Evolutionary conservation across 768 basidiomycete species (phyloP), one percentile per base, ranked within the genome.

Genomic region (Tephrocybe sp.): DNA sequence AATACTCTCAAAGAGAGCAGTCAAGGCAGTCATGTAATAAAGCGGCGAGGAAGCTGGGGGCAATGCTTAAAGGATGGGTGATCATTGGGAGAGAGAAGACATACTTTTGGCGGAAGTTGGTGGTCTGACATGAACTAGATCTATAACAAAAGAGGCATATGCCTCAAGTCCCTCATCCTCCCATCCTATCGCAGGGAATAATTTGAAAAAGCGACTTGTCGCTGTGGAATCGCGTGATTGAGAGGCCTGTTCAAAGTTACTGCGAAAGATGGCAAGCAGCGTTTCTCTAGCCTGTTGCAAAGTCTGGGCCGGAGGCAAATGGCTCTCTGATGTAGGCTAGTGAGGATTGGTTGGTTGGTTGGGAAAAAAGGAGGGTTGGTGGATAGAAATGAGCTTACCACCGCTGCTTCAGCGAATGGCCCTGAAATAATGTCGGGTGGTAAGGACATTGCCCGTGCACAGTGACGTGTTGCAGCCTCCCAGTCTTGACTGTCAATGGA

Each of bases 121-220:
- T 10, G 85, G 76, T 53, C 90, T 78, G 2, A 86, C 80, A 49
- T 86, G 82, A 40, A 97, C 92, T 39, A 97, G 77, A 57, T 92
- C 88, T 8, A 94, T 86, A 6, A 99, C 92, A 65, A 98, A 99
- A 10, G 84, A 79, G 0, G 93, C 89, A 69, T 99, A 99, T 0
- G 86, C 88, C 53, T 93, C 83, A 21, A 99, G 75, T 1, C 97
- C 97, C 66, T 95, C 90, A 9, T 75, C 71, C 66, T 98, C 94
- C 79, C 92, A 97, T 5, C 92, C 93, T 45, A 99, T 94, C 3
- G 85, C 84, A 3, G 97, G 97, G 66, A 98, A 99, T 2, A 99
- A 74, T 65, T 97, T 94, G 78, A 99, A 99, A 70, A 90, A 98
- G 11, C 97, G 84, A 58, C 86, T 94, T 1, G 90, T 94, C 1